Percentiles rank a stretch among this genome's conserved stretches.
phyloP scores from a whole-genome alignment of 2,329 filamentous ascomycete species.

The Helotiales sp. region DNA sequence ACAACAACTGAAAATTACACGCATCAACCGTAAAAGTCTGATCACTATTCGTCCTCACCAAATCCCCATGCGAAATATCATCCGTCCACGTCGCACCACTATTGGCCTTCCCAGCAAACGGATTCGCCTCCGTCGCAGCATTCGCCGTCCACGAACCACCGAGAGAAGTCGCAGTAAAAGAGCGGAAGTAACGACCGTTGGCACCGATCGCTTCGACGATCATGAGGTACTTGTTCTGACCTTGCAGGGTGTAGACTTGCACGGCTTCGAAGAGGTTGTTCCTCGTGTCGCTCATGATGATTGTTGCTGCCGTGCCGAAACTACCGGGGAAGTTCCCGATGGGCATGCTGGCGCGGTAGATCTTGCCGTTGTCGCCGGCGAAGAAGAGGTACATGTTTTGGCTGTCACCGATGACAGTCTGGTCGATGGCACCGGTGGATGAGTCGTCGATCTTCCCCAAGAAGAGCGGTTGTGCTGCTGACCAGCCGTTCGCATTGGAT shows the following conservation, averaged over 20 bases:
- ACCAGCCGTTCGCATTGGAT: slow-evolving; percentile 62
- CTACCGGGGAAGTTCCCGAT: slow-evolving; percentile 64
- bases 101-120: slow-evolving; percentile 71
- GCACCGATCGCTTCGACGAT: slow-evolving; percentile 66
- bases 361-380: slow-evolving; percentile 67
- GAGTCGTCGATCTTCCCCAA: slow-evolving; percentile 56
- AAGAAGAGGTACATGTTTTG: slow-evolving; percentile 72
- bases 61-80: slow-evolving; percentile 69
- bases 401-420: slow-evolving; percentile 66
- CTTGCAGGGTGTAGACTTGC: slow-evolving; percentile 65
- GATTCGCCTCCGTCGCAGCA: slow-evolving; percentile 58
- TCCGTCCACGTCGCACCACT: slow-evolving; percentile 69
- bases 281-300: slow-evolving; percentile 57
- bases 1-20: slow-evolving; percentile 68
- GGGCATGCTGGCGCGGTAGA: slow-evolving; percentile 68
- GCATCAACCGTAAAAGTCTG: slow-evolving; percentile 67
- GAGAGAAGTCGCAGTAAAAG: slow-evolving; percentile 64
- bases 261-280: slow-evolving; percentile 70
- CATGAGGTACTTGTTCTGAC: slow-evolving; percentile 65
- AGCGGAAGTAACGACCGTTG: slow-evolving; percentile 68
- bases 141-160: slow-evolving; percentile 63
- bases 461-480: slow-evolving; percentile 58
- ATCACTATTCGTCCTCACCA: slow-evolving; percentile 60
- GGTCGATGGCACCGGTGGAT: slow-evolving; percentile 64
- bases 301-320: slow-evolving; percentile 58